Evolutionary conservation across 2,329 filamentous ascomycete genomes (phyloP).

Genomic region (Colletotrichum sp.): DNA sequence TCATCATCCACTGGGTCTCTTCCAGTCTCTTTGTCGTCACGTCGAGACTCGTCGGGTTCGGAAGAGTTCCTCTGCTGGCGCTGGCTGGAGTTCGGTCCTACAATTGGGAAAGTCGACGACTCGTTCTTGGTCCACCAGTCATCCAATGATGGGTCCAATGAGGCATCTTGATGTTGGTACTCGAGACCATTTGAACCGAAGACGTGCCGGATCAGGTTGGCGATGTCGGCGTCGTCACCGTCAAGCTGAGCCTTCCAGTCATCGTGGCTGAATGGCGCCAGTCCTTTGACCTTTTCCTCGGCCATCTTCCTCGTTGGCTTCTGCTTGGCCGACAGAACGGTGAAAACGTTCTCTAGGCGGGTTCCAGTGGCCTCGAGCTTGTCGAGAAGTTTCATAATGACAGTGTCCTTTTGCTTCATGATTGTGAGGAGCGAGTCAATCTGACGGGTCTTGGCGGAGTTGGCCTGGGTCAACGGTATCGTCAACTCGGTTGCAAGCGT

Average conservation of each 20-base stretch:
- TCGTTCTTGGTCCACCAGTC: constrained; percentile 50
- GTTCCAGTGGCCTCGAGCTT: constrained; percentile 58
- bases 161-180: constrained; percentile 30
- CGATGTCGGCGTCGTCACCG: constrained; percentile 31
- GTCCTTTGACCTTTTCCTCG: constrained; percentile 54
- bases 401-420: constrained; percentile 55
- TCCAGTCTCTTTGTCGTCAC: neutral
- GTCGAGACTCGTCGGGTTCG: constrained; percentile 11
- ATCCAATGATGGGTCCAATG: constrained; percentile 42
- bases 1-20: constrained; percentile 34
- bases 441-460: constrained; percentile 44
- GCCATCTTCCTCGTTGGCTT: constrained; percentile 49
- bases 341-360: constrained; percentile 60
- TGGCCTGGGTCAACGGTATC: constrained; percentile 54
- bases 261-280: constrained; percentile 51
- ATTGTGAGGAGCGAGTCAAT: constrained; percentile 46
- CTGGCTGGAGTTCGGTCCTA: neutral
- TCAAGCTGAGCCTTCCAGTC: constrained; percentile 41
- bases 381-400: constrained; percentile 56
- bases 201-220: constrained; percentile 43
- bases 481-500: constrained; percentile 54
- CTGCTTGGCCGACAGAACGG: constrained; percentile 49
- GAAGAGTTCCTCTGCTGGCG: neutral
- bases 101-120: neutral
- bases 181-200: constrained; percentile 42